Evolutionary conservation across 2,329 filamentous ascomycete species (phyloP), one percentile per base, ranked within the genome.

Genomic region (Botrytis aclada): DNA sequence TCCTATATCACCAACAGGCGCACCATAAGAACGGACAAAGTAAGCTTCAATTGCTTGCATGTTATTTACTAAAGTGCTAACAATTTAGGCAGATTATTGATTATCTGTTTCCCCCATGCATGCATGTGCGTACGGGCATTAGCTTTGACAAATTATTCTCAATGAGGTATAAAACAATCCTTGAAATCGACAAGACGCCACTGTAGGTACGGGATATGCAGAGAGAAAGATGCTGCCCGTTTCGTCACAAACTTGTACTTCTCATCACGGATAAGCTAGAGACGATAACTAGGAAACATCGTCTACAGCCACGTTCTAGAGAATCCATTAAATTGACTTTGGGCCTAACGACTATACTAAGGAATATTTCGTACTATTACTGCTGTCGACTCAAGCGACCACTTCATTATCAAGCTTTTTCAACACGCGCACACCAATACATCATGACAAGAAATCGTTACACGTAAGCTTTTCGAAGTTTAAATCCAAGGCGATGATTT

Each of bases 11-110:
- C 51, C 25, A 16, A 29, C 9, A 25, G 22, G 22, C 45, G 45
- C 22, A 51, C 51, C 25, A 54, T 29, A 16, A n/a, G 51, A 16
- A 29, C 25, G 5, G 16, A 61, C 51, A 8, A n/a, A 61, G 37
- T 37, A 61, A 34, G 58, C 34, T 61, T 61, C 58, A 61, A 39
- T 61, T 39, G 58, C 58, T 61, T 61, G 58, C 58, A 61, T 51
- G 47, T 14, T 51, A 22, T 61, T 25, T 7, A 37, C 32, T 25
- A n/a, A 34, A 7, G 47, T 25, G 25, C 56, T 34, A n/a, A n/a
- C n/a, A n/a, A n/a, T n/a, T n/a, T n/a, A 60, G 56, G 32, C 32
- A 14, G 32, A 34, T 60, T 6, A 34, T 60, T 37, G 2, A 60
- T 10, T 14, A 22, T n/a, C 58, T 18, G 3, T n/a, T 37, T 18